A percentile compares a stretch with the other conserved stretches of the same genome.
Evolutionary conservation across 352 stramenopile species (phyloP).

Genomic region (Phytophthora citrophthora): DNA sequence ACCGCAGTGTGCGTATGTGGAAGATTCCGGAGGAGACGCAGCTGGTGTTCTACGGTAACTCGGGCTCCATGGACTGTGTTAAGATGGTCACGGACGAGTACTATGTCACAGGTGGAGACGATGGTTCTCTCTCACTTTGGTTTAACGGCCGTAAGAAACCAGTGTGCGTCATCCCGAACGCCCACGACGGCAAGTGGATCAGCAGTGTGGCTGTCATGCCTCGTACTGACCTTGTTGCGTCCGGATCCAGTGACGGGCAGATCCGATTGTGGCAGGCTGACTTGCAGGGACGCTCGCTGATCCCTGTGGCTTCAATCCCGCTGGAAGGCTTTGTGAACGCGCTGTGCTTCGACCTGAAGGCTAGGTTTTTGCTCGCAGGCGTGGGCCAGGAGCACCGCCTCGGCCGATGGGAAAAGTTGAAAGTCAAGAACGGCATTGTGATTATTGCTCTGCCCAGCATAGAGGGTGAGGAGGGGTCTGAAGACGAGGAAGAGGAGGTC

Average conservation of each 20-base stretch:
- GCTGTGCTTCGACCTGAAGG: conserved; percentile 78
- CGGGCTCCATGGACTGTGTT: conserved; percentile 91
- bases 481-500: conserved; percentile 39
- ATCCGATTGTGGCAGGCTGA: conserved; percentile 93
- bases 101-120: conserved; percentile 93
- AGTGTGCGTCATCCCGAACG: conserved; percentile 76
- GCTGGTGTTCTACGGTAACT: conserved; percentile 93
- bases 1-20: conserved; percentile 94
- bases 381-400: conserved; percentile 94
- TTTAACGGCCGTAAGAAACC: conserved; percentile 95
- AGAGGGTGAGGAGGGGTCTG: conserved; percentile 37
- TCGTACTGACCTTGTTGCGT: conserved; percentile 91
- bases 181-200: conserved; percentile 94
- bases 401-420: conserved; percentile 91
- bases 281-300: conserved; percentile 68
- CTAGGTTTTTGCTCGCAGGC: conserved; percentile 90
- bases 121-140: conserved; percentile 92
- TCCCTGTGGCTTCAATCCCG: conserved; percentile 73
- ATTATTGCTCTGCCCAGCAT: conserved; percentile 87
- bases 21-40: conserved; percentile 96
- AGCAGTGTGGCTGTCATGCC: conserved; percentile 89
- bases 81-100: conserved; percentile 93
- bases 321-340: conserved; percentile 78
- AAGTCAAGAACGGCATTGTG: conserved; percentile 90
- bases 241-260: conserved; percentile 91